A percentile compares a stretch with the other conserved stretches of the same genome.
Conservation (phyloP, 805 yeast genomes). For the Candida golubevii region DNA sequence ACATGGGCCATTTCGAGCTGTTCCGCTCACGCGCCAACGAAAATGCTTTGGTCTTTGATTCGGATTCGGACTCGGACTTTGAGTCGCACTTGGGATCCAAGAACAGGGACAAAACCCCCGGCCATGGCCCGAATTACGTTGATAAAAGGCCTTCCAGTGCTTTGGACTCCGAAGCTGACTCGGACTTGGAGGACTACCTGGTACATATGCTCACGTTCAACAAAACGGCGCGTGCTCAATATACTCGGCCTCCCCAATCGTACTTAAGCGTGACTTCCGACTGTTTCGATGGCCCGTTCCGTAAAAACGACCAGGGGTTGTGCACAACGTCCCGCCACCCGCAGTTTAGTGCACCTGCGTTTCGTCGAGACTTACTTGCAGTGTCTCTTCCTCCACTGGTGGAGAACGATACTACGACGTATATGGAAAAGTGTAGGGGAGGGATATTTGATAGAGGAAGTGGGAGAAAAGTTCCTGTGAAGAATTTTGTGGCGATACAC, state of each 20-base stretch:
- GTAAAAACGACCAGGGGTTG: neutral
- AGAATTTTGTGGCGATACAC: no score
- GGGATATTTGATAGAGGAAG: neutral
- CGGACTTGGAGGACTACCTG: conserved; percentile 15
- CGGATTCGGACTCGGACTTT: conserved; percentile 7
- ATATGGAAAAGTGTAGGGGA: conserved; percentile 7
- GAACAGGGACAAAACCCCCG: no score
- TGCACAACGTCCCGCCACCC: conserved; percentile 10
- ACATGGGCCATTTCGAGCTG: conserved; percentile 11
- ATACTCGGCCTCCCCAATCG: conserved; percentile 10
- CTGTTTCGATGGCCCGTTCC: conserved; percentile 8
- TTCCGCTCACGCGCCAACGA: conserved; percentile 5
- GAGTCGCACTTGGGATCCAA: no score
- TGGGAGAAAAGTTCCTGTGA: neutral
- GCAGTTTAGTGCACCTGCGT: conserved; percentile 4
- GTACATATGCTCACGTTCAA: conserved; percentile 17
- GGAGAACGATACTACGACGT: conserved; percentile 3
- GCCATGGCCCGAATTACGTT: no score
- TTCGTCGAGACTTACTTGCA: neutral
- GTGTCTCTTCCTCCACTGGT: conserved; percentile 4
- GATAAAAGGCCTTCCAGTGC: no score
- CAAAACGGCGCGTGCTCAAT: conserved; percentile 15
- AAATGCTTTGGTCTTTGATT: conserved; percentile 15
- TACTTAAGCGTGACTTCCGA: conserved; percentile 7
- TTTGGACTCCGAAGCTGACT: conserved; percentile 9